Evolutionary conservation across 371 early-diverging fungal genomes (phyloP).

Genomic region (Rhizopus arrhizus): DNA sequence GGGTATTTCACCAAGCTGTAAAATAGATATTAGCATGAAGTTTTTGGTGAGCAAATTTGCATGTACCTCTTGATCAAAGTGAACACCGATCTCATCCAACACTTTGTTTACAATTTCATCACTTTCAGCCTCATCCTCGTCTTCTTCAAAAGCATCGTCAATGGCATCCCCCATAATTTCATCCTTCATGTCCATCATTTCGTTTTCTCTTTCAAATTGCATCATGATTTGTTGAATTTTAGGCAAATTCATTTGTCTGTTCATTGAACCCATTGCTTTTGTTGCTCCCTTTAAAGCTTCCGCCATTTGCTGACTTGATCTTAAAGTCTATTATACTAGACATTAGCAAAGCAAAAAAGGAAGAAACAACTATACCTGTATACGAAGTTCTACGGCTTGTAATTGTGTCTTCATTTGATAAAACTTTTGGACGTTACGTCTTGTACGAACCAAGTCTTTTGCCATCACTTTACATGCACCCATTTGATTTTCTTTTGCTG

Average conservation of each 20-base stretch:
- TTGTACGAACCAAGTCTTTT: conserved; percentile 93
- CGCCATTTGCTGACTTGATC: conserved; percentile 96
- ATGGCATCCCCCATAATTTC: conserved; percentile 98
- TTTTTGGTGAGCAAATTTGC: too few relatives aligned
- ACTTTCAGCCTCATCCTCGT: conserved; percentile 88
- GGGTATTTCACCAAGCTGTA: conserved; percentile 66
- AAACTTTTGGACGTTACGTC: conserved; percentile 92
- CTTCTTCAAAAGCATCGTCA: conserved; percentile 94
- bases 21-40: too few relatives aligned
- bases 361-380: conserved; percentile 67
- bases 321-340: conserved; percentile 65
- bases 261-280: conserved; percentile 96
- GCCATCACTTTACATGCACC: conserved; percentile 96
- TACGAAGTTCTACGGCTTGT: conserved; percentile 87
- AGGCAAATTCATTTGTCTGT: conserved; percentile 90
- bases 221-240: conserved; percentile 93
- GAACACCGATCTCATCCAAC: conserved; percentile 94
- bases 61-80: conserved; percentile 62
- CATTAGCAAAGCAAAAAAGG: background rate
- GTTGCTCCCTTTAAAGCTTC: conserved; percentile 97
- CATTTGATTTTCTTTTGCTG: conserved; percentile 90
- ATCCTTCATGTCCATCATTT: conserved; percentile 98
- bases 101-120: conserved; percentile 92
- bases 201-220: conserved; percentile 94
- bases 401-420: conserved; percentile 94